Evolutionary conservation across 148 eudicot species (phyloP), one percentile per base, ranked within the genome.

Genomic region (Rhododendron griersonianum): DNA sequence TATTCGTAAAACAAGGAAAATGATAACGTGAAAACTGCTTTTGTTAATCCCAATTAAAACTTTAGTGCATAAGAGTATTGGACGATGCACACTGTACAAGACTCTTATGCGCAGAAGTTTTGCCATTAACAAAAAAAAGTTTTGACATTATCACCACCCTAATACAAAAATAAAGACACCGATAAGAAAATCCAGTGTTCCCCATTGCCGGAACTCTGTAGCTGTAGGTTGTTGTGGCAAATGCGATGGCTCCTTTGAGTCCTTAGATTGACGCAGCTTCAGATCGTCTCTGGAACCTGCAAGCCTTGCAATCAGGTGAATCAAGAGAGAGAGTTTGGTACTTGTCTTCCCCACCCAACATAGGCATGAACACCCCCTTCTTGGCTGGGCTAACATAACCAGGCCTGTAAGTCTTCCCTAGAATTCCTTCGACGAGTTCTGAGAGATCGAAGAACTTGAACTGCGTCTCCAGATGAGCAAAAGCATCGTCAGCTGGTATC

Each of bases 261-360:
- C 71, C 81, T 78, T 48, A 78, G 35, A 80, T 50, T 28, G 87
- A 47, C 57, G 87, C 81, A 44, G 69, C 57, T 37, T 41, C 80
- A 55, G 88, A 78, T 3, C 86, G 87, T 59, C 89, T 86, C 51
- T 85, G 47, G 35, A 91, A 91, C 82, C 86, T 87, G 90, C 93
- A 91, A 48, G 44, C 81, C 35, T 87, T 91, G 83, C 92, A 91
- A 28, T 74, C 11, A 59, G 89, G 16, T 11, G 93, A 91, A 83
- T 84, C 83, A 14, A 92, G 86, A 5, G 93, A 90, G 14, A 87
- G 61, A 21, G 92, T 92, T 81, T 85, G 80, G 81, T 92, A 90
- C 88, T 88, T 88, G 87, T 90, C 92, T 83, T 92, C 92, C 25
- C 92, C 93, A n/a, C 93, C 92, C 90, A 92, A 87, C 86, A 90